Evolutionary conservation across 257 asterid genomes (phyloP).

Genomic region (Knoxia roxburghii): DNA sequence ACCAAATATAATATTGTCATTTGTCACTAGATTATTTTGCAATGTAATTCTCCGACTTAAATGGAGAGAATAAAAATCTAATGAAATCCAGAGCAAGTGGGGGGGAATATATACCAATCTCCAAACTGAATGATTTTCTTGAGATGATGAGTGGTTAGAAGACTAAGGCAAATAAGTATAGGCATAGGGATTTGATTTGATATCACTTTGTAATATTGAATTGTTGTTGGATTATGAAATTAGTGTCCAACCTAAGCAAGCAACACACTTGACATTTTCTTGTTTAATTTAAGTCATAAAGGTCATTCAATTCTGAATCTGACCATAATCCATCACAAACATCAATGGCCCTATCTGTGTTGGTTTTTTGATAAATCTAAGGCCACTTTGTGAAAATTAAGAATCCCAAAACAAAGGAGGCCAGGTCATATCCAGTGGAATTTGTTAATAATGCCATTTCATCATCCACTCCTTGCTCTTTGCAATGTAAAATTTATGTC

Average conservation of each 20-base stretch:
- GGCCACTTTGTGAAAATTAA: too few relatives aligned
- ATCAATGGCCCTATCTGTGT: not conserved
- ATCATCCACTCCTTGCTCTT: too few relatives aligned
- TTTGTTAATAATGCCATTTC: too few relatives aligned
- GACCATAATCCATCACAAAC: not conserved
- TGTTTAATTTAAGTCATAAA: too few relatives aligned
- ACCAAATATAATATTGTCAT: too few relatives aligned
- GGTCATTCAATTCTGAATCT: not conserved
- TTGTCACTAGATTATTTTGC: too few relatives aligned
- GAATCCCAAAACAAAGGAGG: too few relatives aligned
- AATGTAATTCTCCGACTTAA: too few relatives aligned
- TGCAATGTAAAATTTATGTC: too few relatives aligned
- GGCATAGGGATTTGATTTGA: not conserved
- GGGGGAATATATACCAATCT: slow-evolving; percentile 8
- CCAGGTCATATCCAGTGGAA: too few relatives aligned
- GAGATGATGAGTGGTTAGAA: slow-evolving; percentile 12
- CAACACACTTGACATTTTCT: too few relatives aligned
- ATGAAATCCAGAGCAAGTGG: slow-evolving; percentile 6
- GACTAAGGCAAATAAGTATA: not conserved
- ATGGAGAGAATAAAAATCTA: not conserved
- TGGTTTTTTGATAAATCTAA: too few relatives aligned
- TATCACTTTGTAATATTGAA: not conserved
- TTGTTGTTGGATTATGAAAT: not conserved
- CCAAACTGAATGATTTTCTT: slow-evolving; percentile 4
- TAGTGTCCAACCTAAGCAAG: not conserved